Evolutionary conservation across 2,329 filamentous ascomycete species (phyloP).

Genomic region (Orbilia brochopaga): DNA sequence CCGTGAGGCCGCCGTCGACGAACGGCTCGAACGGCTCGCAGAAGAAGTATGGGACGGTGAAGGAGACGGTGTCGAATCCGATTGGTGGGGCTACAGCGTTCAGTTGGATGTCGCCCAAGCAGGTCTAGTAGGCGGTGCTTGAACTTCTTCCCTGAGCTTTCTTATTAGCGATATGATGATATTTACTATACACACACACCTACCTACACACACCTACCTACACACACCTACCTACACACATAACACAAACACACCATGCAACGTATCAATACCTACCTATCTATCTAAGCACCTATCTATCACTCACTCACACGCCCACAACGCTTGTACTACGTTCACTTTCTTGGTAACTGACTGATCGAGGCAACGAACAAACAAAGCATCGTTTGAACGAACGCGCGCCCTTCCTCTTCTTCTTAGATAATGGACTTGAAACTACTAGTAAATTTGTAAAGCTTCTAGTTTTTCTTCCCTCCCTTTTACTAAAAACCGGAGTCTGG

Average conservation of each 20-base stretch:
- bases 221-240: no score
- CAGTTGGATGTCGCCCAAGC: slow-evolving; percentile 75
- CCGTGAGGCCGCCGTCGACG: slow-evolving; percentile 19
- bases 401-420: slow-evolving; percentile 2
- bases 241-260: no score
- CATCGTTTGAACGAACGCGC: background rate
- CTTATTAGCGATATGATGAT: no score
- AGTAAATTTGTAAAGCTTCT: slow-evolving; percentile 12
- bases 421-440: background rate
- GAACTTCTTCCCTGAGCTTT: background rate
- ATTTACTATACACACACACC: background rate
- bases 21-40: slow-evolving; percentile 37
- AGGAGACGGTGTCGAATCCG: slow-evolving; percentile 67
- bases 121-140: slow-evolving; percentile 10
- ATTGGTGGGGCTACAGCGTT: slow-evolving; percentile 90
- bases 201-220: background rate
- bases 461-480: background rate
- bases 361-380: background rate
- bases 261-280: no score
- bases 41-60: slow-evolving; percentile 49
- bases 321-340: slow-evolving; percentile 14
- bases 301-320: background rate
- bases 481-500: background rate
- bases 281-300: background rate
- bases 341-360: slow-evolving; percentile 28